These are phyloP conservation scores for Euphorbia schlechtendalii DNA, from an alignment of 441 rosid genomes.

Conservation along the genomic window DNA sequence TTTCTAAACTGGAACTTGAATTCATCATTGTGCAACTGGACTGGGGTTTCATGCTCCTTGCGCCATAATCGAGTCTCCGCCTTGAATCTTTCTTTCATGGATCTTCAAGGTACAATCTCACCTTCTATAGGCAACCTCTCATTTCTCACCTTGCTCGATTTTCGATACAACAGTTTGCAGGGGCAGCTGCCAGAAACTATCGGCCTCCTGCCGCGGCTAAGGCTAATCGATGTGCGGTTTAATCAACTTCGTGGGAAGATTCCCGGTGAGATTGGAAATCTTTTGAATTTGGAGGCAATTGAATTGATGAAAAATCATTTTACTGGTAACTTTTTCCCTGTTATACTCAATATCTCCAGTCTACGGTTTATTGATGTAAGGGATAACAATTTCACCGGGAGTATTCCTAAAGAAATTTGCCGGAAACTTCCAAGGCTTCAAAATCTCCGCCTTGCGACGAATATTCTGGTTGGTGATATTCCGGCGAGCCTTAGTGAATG, in stretches of 20 bases:
- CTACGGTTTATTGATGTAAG: not conserved
- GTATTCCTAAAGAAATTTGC: conserved; percentile 7
- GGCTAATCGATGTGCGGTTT: not conserved
- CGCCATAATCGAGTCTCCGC: not conserved
- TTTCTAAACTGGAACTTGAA: not conserved
- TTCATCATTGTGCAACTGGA: conserved; percentile 1
- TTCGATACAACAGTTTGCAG: conserved; percentile 13
- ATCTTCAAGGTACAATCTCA: conserved; percentile 8
- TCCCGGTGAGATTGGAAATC: no score
- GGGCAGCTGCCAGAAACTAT: not conserved
- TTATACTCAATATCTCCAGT: conserved; percentile 8
- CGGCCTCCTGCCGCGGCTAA: not conserved
- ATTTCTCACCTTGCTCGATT: conserved; percentile 15
- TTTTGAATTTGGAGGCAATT: no score
- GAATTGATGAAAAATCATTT: no score
- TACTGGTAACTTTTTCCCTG: not conserved
- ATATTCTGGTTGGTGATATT: not conserved
- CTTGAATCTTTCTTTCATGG: conserved; percentile 7
- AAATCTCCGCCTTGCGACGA: not conserved
- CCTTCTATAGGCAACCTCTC: conserved; percentile 13
- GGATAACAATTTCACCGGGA: not conserved
- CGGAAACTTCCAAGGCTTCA: not conserved
- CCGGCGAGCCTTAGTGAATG: conserved; percentile 2
- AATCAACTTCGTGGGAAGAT: not conserved
- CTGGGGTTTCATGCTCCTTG: not conserved